phyloP scores from a whole-genome alignment of 78 protist species.

The Cavenderia fasciculata region DNA sequence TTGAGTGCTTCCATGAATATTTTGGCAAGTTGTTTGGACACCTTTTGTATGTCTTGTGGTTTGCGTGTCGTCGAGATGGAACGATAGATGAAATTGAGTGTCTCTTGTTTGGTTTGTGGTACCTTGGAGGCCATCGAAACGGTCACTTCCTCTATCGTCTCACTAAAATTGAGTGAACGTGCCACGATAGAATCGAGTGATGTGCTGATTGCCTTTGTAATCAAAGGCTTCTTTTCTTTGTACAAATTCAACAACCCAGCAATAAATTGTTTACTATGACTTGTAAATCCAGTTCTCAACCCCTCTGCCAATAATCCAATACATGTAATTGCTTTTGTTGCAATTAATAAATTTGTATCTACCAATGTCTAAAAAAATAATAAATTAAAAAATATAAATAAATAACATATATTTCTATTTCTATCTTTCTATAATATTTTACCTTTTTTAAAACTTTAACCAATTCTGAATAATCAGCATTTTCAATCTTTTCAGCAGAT shows the following conservation, averaged over 20 bases:
- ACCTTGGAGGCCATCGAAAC: constrained; percentile 34
- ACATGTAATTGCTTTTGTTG: constrained; percentile 36
- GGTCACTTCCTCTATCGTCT: constrained; percentile 36
- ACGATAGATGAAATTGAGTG: constrained; percentile 7
- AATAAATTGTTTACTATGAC: constrained; percentile 21
- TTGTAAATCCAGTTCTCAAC: constrained; percentile 14
- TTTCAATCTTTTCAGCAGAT: constrained; percentile 42
- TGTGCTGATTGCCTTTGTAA: constrained; percentile 38
- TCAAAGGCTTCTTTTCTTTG: constrained; percentile 63
- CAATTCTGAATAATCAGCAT: constrained; percentile 44
- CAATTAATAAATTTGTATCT: constrained; percentile 59
- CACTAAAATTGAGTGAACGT: constrained; percentile 12
- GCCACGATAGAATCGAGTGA: constrained; percentile 21
- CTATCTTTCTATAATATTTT: background rate
- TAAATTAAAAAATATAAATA: background rate
- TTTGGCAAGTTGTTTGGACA: constrained; percentile 40
- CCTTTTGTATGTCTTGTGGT: constrained; percentile 50
- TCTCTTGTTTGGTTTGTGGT: constrained; percentile 48
- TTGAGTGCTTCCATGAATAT: constrained; percentile 34
- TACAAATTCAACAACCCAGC: constrained; percentile 44
- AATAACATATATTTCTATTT: background rate
- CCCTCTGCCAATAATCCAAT: constrained; percentile 61
- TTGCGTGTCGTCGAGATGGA: constrained; percentile 30
- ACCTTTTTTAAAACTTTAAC: constrained; percentile 48
- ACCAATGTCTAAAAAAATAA: constrained; percentile 12